Percentiles rank a stretch among this genome's conserved stretches.
phyloP scores from a whole-genome alignment of 768 basidiomycete species.

The Pisolithus sp. region DNA sequence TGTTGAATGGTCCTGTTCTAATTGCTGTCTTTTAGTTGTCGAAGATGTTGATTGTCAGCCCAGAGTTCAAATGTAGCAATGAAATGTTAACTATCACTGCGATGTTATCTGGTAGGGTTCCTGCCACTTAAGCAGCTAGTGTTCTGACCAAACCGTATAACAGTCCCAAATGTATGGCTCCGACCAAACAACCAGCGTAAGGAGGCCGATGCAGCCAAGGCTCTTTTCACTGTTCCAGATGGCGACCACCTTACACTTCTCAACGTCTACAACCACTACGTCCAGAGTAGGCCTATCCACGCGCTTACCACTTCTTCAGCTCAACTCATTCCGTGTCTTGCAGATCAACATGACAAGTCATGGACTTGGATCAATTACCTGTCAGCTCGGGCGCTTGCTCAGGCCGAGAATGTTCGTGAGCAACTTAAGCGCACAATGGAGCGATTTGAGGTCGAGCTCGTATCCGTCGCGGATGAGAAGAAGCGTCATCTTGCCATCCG shows the following conservation, averaged over 20 bases:
- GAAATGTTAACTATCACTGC: constrained; percentile 93
- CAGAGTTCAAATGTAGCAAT: constrained; percentile 93
- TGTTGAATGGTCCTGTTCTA: not conserved
- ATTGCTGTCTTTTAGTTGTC: constrained; percentile 44
- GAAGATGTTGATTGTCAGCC: constrained; percentile 90
- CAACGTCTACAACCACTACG: constrained; percentile 93
- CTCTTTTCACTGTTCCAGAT: constrained; percentile 80
- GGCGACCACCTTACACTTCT: constrained; percentile 95
- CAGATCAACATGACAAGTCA: constrained; percentile 70
- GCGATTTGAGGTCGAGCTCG: constrained; percentile 71
- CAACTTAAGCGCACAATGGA: constrained; percentile 93
- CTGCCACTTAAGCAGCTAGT: not conserved
- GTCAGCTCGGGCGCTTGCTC: constrained; percentile 71
- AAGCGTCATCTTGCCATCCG: constrained; percentile 72
- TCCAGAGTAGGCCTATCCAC: constrained; percentile 50
- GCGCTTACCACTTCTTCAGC: not conserved
- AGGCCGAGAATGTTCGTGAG: constrained; percentile 89
- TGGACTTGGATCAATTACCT: constrained; percentile 94
- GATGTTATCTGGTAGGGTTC: constrained; percentile 81
- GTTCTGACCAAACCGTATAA: not conserved
- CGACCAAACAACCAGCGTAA: constrained; percentile 82
- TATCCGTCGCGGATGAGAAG: constrained; percentile 61
- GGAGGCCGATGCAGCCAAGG: constrained; percentile 92
- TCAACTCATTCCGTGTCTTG: not conserved
- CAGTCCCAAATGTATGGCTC: constrained; percentile 86